These are phyloP conservation scores for Colletotrichum brevisporum DNA, from an alignment of 2,329 filamentous ascomycete genomes.

Conservation along the genomic window DNA sequence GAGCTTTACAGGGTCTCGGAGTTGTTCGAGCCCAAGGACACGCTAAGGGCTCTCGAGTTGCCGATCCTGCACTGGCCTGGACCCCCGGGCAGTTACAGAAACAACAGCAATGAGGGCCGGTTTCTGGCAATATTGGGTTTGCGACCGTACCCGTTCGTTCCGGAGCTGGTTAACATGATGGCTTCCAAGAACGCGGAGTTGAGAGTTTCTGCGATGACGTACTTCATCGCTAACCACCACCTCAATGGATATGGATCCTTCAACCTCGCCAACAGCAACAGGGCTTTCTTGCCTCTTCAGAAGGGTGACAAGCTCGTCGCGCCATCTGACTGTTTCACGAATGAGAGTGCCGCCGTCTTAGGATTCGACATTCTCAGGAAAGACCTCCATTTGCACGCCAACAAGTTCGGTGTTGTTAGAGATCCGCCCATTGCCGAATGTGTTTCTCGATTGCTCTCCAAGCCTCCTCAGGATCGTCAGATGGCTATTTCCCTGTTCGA, in stretches of 20 bases:
- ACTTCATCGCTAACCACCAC: conserved; percentile 86
- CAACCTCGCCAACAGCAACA: conserved; percentile 67
- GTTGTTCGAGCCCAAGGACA: conserved; percentile 83
- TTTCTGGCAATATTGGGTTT: conserved; percentile 84
- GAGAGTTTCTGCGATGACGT: conserved; percentile 80
- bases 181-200: conserved; percentile 70
- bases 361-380: conserved; percentile 83
- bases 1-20: conserved; percentile 81
- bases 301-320: conserved; percentile 75
- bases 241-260: conserved; percentile 80
- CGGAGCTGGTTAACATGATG: conserved; percentile 85
- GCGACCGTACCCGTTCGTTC: conserved; percentile 76
- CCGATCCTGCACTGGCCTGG: conserved; percentile 88
- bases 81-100: conserved; percentile 71
- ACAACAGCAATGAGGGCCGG: conserved; percentile 77
- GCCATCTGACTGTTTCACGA: conserved; percentile 86
- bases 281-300: conserved; percentile 80
- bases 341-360: conserved; percentile 81
- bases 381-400: conserved; percentile 84
- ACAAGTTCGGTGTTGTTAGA: conserved; percentile 80
- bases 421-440: conserved; percentile 86
- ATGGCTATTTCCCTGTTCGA: conserved; percentile 82
- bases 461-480: conserved; percentile 76
- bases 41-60: conserved; percentile 77
- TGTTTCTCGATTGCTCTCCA: conserved; percentile 78